Evolutionary conservation across 2,329 filamentous ascomycete species (phyloP).

Genomic region (Fusarium nematophilum): DNA sequence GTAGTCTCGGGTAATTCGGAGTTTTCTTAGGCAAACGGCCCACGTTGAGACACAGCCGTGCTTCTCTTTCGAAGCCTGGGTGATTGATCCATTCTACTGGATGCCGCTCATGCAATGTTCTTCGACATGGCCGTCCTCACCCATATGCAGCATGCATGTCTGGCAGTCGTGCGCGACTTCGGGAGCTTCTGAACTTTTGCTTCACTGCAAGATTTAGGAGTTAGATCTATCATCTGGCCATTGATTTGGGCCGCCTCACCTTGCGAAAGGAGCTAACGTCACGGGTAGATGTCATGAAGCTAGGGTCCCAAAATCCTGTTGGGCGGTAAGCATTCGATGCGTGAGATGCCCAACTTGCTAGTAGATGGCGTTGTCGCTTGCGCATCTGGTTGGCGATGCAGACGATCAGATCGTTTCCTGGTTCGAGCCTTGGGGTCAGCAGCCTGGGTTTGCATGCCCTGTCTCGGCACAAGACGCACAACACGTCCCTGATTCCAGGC

Average conservation of each 20-base stretch:
- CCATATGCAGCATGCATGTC: constrained; percentile 15
- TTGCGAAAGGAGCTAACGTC: not conserved
- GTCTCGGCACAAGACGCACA: constrained; percentile 20
- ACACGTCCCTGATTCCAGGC: not conserved
- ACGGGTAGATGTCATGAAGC: constrained; percentile 12
- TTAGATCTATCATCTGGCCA: too few species aligned
- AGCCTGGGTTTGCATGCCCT: constrained; percentile 27
- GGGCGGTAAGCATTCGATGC: constrained; percentile 37
- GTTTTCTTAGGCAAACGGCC: not conserved
- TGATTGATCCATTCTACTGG: constrained; percentile 8
- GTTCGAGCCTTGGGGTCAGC: constrained; percentile 36
- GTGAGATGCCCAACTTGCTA: constrained; percentile 29
- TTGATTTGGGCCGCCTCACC: constrained; percentile 28
- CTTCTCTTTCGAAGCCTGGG: not conserved
- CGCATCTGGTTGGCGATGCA: constrained; percentile 33
- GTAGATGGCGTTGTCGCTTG: constrained; percentile 26
- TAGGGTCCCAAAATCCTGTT: constrained; percentile 5
- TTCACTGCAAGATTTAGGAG: not conserved
- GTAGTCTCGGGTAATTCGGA: too few species aligned
- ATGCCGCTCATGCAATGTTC: constrained; percentile 11
- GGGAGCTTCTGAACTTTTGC: not conserved
- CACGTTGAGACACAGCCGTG: not conserved
- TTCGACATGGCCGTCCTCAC: constrained; percentile 12
- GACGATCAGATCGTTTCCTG: constrained; percentile 34
- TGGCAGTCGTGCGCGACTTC: constrained; percentile 15